Base-by-base conservation (phyloP, 352 stramenopile species). In the Hyaloperonospora brassicae region DNA sequence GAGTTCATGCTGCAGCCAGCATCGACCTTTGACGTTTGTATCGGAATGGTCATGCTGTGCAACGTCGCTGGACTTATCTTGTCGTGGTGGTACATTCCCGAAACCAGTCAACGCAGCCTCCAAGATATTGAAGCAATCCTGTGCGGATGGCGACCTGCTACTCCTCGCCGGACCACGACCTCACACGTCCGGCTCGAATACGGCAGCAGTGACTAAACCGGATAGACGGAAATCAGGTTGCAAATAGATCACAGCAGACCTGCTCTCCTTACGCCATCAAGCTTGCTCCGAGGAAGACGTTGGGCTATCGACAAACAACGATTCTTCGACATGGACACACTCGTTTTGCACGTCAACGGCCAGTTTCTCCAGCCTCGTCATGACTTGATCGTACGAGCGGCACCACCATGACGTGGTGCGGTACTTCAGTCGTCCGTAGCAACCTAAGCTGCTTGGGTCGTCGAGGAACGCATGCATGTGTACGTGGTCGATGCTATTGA, bases 401-500 rank as follows among this genome's bases (percentile, higher is more conserved):
- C 79, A 90, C 79, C 79, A 93, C 78, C 76, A 90, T 49, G 83
- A 89, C 66, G 86, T 62, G 34, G 83, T 90, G 25, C 72, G 67
- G 64, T 90, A 93, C 58, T 93, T 90, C 62, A 93, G 61, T 27
- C 75, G 70, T 22, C 78, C 78, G 27, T 84, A 77, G 44, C 75
- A 80, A 9, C 77, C 73, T 21, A 82, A 46, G 10, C 51, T 63
- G 38, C 55, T 53, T 8, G 55, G 53, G 30, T 73, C 64, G 46
- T 78, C 64, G 25, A 53, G 61, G 59, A 93, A 91, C 24, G 77
- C 80, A 62, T 93, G 83, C 80, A 93, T 91, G 63, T 93, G 83
- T 25, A 93, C 79, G 59, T 93, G 83, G 62, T 93, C 83, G 57
- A 91, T 93, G 59, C 76, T 89, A 69, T 93, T 93, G 58, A 91